These are phyloP conservation scores for Citrullus amarus DNA, from an alignment of 306 rosid species.

Conservation along the genomic window DNA sequence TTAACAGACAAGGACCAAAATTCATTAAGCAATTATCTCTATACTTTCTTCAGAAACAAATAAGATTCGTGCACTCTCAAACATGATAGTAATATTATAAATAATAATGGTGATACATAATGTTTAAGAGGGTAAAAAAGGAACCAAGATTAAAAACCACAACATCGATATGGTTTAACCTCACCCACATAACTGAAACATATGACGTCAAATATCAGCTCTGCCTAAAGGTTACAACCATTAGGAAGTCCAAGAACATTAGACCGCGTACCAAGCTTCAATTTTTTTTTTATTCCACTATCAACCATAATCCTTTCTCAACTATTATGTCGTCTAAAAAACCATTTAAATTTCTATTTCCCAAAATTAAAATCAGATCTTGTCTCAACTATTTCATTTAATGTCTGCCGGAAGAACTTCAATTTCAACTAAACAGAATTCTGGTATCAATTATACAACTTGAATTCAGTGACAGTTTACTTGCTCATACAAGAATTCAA, in stretches of 20 bases:
- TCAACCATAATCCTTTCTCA: not conserved
- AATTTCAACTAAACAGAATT: not conserved
- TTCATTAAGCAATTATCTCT: not conserved
- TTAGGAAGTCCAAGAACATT: not conserved
- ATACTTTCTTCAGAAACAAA: constrained; percentile 1
- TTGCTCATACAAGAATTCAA: not conserved
- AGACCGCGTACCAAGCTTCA: not conserved
- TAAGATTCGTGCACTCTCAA: not conserved
- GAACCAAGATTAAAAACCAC: not conserved
- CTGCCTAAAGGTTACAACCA: not conserved
- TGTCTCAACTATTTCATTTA: not conserved
- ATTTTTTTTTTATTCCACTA: not conserved
- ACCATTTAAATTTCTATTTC: not conserved
- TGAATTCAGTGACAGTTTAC: not conserved
- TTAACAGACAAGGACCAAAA: not conserved
- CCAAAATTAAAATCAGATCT: not conserved
- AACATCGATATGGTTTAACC: not conserved
- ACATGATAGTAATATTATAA: not conserved
- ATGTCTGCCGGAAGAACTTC: not conserved
- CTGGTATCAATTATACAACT: not conserved
- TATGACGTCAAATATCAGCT: not conserved
- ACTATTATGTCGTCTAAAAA: not conserved
- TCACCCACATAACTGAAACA: not conserved
- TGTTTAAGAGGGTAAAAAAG: not conserved
- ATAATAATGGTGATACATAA: not conserved